These are phyloP conservation scores for Cryptococcus depauperatus DNA, from an alignment of 1,284 basidiomycete species.

Conservation along the genomic window DNA sequence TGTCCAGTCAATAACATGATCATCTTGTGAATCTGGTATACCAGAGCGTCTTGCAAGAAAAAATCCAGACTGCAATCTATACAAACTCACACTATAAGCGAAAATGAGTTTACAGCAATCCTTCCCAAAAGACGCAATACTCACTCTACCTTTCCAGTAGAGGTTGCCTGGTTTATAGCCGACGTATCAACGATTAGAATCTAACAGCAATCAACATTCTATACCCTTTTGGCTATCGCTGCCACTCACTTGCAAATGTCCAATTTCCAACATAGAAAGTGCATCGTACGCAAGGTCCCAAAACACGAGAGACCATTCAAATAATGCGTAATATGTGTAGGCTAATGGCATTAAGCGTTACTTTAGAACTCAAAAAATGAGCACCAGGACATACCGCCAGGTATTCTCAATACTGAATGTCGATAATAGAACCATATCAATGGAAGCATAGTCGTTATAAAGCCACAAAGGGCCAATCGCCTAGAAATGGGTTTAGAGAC, in stretches of 20 bases:
- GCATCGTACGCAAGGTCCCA: slow-evolving; percentile 74
- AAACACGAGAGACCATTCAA: slow-evolving; percentile 77
- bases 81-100: no score
- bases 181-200: slow-evolving; percentile 20
- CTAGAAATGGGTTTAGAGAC: slow-evolving; percentile 45
- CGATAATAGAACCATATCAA: slow-evolving; percentile 76
- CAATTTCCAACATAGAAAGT: slow-evolving; percentile 56
- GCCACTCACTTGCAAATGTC: slow-evolving; percentile 30
- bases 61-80: no score
- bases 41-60: slow-evolving; percentile 1
- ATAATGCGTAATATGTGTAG: slow-evolving; percentile 74
- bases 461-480: slow-evolving; percentile 40
- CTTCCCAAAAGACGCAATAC: no score
- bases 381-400: slow-evolving; percentile 55
- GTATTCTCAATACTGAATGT: slow-evolving; percentile 68
- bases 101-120: no score
- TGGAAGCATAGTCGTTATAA: slow-evolving; percentile 62
- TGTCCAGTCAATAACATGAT: slow-evolving; percentile 9
- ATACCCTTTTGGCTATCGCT: neutral
- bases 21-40: neutral
- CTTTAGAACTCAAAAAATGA: neutral
- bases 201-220: slow-evolving; percentile 7
- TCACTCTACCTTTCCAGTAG: no score
- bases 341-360: slow-evolving; percentile 48
- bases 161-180: no score